Evolutionary conservation across 805 yeast genomes (phyloP).

Genomic region (Priceomyces melissophilus): DNA sequence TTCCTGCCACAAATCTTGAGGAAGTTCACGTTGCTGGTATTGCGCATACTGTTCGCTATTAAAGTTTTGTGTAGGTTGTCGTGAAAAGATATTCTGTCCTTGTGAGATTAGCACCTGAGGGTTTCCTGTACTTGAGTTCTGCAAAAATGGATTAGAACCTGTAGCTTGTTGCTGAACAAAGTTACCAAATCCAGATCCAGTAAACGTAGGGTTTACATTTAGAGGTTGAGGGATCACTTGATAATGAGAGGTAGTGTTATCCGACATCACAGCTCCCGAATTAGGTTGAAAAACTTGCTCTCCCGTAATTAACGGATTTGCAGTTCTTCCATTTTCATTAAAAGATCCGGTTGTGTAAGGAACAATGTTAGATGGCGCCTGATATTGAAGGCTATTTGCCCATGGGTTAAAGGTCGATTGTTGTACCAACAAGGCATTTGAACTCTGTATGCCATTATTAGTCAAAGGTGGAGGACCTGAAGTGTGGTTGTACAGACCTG

Average conservation of each 20-base stretch:
- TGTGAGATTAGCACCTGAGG: conserved; percentile 6
- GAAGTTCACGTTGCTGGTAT: conserved; percentile 14
- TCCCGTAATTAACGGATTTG: conserved; percentile 4
- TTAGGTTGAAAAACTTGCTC: conserved; percentile 14
- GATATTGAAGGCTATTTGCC: conserved; percentile 16
- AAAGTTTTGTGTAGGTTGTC: conserved; percentile 19
- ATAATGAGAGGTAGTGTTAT: conserved; percentile 15
- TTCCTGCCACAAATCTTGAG: conserved; percentile 4
- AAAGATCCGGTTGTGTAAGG: conserved; percentile 5
- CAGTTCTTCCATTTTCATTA: neutral
- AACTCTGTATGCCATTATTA: conserved; percentile 12
- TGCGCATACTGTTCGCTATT: conserved; percentile 19
- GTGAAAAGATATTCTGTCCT: conserved; percentile 5
- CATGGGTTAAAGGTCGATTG: conserved; percentile 42
- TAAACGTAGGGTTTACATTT: conserved; percentile 21
- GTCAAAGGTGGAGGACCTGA: neutral
- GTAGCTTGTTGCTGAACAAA: conserved; percentile 32
- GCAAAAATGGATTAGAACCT: conserved; percentile 20
- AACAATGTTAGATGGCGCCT: conserved; percentile 1
- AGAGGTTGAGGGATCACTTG: neutral
- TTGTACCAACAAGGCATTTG: conserved; percentile 30
- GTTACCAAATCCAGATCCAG: conserved; percentile 63
- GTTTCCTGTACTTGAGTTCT: conserved; percentile 2
- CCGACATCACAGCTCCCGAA: conserved; percentile 8
- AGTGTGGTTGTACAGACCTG: neutral